Base-by-base conservation (phyloP, 768 basidiomycete genomes). In the Suillus variegatus region DNA sequence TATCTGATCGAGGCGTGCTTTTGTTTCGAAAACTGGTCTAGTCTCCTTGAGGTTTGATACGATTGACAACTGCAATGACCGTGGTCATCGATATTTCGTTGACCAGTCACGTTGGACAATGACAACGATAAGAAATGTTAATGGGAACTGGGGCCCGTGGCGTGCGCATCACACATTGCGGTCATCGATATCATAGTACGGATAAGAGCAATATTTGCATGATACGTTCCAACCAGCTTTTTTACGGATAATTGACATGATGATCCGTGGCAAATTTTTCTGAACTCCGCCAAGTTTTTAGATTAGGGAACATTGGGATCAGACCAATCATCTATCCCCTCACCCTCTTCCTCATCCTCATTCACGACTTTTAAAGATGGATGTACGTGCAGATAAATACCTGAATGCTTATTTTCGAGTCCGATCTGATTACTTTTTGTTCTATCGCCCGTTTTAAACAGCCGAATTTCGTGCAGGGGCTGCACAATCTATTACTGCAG, bases 401-500 rank as follows among this genome's bases (percentile, higher is more conserved):
- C 40, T 63, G n/a, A 63, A 66, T 10, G 12, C 28, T 22, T 41
- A 10, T 2, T 57, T 6, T 60, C 46, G 36, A 68, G 63, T 13
- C 46, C 64, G 32, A 65, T 64, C 63, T 66, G 12, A 68, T 63
- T 44, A 32, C 43, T 68, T 60, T 54, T 61, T 63, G 9, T 8
- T 36, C 25, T 38, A 44, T 58, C 43, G 43, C 16, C 13, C 38
- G 40, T 56, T 10, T 63, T 52, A 6, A 56, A 46, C 69, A 93
- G 91, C 84, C 87, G 41, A 84, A 77, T 77, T 95, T 87, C 77
- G 85, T 93, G 70, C 89, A 95, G 78, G 85, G 85, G 70, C 80
- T 99, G 68, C 93, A 97, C 80, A 84, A 85, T 79, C 87, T 97
- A 66, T 89, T 99, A 61, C 80, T 91, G 66, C 93, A 94, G 76